Evolutionary conservation across 495 filamentous ascomycete species (phyloP).

Genomic region (Rhypophila decipiens): DNA sequence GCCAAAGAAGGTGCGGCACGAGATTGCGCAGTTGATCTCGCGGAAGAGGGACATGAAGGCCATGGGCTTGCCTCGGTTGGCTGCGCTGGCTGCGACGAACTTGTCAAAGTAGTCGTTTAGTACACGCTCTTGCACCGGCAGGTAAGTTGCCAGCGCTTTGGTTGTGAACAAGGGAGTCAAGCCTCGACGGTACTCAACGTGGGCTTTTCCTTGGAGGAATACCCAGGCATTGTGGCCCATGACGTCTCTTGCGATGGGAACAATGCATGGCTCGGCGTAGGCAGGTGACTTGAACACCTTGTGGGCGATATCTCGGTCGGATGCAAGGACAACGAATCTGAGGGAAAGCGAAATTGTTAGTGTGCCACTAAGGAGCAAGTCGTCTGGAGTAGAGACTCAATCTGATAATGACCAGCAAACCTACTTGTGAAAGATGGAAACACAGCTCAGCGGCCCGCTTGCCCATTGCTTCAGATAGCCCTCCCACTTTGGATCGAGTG

Average conservation of each 20-base stretch:
- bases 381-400: too few relatives aligned
- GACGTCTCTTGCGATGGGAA: constrained; percentile 84
- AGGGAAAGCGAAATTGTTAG: background rate
- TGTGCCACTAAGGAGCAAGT: too few relatives aligned
- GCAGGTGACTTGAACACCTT: constrained; percentile 90
- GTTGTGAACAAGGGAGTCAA: constrained; percentile 87
- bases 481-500: constrained; percentile 78
- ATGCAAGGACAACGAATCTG: constrained; percentile 93
- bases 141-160: constrained; percentile 71
- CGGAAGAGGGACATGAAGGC: constrained; percentile 88
- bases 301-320: constrained; percentile 82
- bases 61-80: constrained; percentile 57
- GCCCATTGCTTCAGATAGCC: constrained; percentile 86
- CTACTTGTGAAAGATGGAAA: constrained; percentile 96
- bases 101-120: constrained; percentile 73
- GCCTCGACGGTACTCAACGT: constrained; percentile 91
- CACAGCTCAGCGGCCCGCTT: constrained; percentile 82
- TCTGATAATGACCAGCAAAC: too few relatives aligned
- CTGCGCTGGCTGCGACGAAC: constrained; percentile 65
- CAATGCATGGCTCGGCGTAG: constrained; percentile 89
- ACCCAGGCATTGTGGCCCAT: constrained; percentile 87
- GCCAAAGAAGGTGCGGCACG: constrained; percentile 86
- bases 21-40: constrained; percentile 86
- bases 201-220: constrained; percentile 84
- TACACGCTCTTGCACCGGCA: constrained; percentile 81